phyloP scores from a whole-genome alignment of 2,329 filamentous ascomycete species.

The Trichophyton simii region DNA sequence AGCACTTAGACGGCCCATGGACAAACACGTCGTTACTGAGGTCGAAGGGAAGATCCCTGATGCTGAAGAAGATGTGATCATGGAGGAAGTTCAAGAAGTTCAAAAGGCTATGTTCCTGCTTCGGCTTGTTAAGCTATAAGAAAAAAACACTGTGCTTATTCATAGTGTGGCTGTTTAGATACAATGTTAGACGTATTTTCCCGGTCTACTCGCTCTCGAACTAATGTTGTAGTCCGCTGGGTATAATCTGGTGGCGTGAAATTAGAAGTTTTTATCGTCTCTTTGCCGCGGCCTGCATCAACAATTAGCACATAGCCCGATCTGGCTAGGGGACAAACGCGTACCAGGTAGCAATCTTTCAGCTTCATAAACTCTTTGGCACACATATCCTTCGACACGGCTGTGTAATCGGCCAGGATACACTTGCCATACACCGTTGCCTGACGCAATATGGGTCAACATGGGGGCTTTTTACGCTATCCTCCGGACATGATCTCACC shows the following conservation, averaged over 20 bases:
- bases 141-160: neutral
- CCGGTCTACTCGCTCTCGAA: neutral
- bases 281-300: slow-evolving; percentile 40
- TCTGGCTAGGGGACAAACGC: neutral
- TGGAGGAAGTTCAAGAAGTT: slow-evolving; percentile 74
- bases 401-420: slow-evolving; percentile 77
- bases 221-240: neutral
- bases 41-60: slow-evolving; percentile 46
- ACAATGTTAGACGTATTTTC: slow-evolving; percentile 7
- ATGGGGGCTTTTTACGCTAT: slow-evolving; percentile 6
- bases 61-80: slow-evolving; percentile 50
- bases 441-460: slow-evolving; percentile 36
- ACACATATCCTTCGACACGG: slow-evolving; percentile 84
- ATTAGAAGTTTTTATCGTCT: slow-evolving; percentile 26
- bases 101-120: slow-evolving; percentile 71
- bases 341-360: slow-evolving; percentile 78
- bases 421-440: slow-evolving; percentile 81
- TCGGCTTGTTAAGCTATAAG: slow-evolving; percentile 59
- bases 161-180: slow-evolving; percentile 24
- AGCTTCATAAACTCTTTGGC: slow-evolving; percentile 68
- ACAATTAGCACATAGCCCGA: neutral
- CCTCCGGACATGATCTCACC: slow-evolving; percentile 31
- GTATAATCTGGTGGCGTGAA: neutral
- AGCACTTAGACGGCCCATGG: slow-evolving; percentile 62
- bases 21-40: slow-evolving; percentile 52